Conservation (phyloP, 805 yeast species). For the Brettanomyces custersianus region DNA sequence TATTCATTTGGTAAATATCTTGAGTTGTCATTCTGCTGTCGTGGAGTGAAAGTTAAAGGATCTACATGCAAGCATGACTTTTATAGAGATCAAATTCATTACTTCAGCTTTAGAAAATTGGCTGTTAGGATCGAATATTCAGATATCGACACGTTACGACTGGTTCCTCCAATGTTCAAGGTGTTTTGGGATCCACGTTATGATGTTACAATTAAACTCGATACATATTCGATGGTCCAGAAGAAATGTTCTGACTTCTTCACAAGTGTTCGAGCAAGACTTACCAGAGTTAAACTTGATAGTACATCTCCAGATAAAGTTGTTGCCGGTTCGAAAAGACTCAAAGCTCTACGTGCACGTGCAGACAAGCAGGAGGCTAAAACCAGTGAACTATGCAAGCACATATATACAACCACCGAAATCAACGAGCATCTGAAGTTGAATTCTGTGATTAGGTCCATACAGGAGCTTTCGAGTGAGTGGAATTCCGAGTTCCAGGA, state of each 20-base stretch:
- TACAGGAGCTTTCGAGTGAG: conserved; percentile 73
- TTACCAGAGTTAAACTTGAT: conserved; percentile 72
- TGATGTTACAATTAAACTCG: conserved; percentile 60
- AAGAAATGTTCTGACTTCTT: conserved; percentile 54
- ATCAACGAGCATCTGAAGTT: conserved; percentile 63
- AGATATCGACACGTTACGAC: conserved; percentile 65
- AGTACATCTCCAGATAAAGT: conserved; percentile 62
- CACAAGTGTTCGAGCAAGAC: conserved; percentile 58
- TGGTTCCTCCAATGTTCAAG: conserved; percentile 67
- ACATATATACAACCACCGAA: conserved; percentile 43
- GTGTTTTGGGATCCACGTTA: conserved; percentile 64
- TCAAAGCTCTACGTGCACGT: conserved; percentile 47
- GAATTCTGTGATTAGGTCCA: conserved; percentile 56
- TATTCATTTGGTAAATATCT: conserved; percentile 89
- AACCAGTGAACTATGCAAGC: conserved; percentile 37
- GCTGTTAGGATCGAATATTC: conserved; percentile 76
- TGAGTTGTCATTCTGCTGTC: conserved; percentile 76
- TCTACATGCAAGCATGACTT: conserved; percentile 69
- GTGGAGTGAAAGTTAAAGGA: conserved; percentile 48
- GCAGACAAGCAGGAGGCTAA: conserved; percentile 42
- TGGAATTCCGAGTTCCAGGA: conserved; percentile 83
- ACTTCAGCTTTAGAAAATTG: conserved; percentile 71
- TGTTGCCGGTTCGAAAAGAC: conserved; percentile 54
- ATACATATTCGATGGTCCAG: conserved; percentile 44
- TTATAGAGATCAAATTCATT: conserved; percentile 72